Base-by-base conservation (phyloP, 2,329 filamentous ascomycete genomes). In the Epichloe scottii region DNA sequence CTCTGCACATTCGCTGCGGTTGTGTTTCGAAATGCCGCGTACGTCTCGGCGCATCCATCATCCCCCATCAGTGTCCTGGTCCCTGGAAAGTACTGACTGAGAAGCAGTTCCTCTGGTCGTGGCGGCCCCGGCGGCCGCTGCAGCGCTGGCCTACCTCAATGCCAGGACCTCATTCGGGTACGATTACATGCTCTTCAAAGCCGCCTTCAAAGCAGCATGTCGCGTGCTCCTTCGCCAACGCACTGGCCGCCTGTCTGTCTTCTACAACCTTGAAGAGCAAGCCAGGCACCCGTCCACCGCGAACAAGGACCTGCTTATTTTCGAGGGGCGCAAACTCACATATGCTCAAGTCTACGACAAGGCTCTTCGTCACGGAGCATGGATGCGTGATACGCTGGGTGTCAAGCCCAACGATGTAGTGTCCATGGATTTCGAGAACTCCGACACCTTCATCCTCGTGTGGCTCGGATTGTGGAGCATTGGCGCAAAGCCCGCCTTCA, bases 381-480 rank as follows among this genome's bases (percentile, higher is more conserved):
- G 86, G 85, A 69, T 95, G 50, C 82, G 82, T 63, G 74, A 76
- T 2, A 74, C 69, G 10, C 75, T 83, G 49, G 73, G 74, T 33
- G 72, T 95, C 45, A 75, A 82, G 57, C 77, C 81, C 26, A 79
- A 78, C 43, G 87, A 94, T 49, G 80, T 95, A 35, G 84, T 95
- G 17, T 88, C 87, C 8, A 75, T 95, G 58, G 77, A 93, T 64
- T 86, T 87, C 57, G 83, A 85, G 67, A 95, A 95, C 63, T 87
- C 81, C 40, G 81, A 88, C n/a, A 75, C 77, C 3, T 91, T 89
- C 60, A 61, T 91, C 30, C 87, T 90, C 62, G 55, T 94, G 8
- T 79, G 83, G 75, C 72, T 90, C 50, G 89, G 84, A 0, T 68
- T 95, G 34, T 95, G 88, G 88, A 81, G 83, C 33, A 81, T 95